Evolutionary conservation across 352 stramenopile species (phyloP), one percentile per base, ranked within the genome.

Genomic region (Phytophthora pinifolia): DNA sequence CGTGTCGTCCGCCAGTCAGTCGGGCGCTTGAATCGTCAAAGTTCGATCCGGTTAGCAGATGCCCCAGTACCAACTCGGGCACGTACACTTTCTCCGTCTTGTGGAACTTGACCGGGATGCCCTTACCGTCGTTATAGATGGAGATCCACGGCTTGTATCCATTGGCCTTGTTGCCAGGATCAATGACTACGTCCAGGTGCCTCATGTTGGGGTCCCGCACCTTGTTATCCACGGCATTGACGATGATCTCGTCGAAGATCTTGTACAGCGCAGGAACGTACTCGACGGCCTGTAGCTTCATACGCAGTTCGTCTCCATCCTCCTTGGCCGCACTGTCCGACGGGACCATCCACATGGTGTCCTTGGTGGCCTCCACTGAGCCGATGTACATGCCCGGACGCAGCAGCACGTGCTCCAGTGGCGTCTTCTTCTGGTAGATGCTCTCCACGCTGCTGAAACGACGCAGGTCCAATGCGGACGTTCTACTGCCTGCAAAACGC

Each of bases 211-310:
- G 68, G 56, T 96, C 86, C 14, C 86, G 83, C 13, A 89, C 79
- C 59, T 94, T 97, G 74, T 97, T 97, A 73, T 98, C 94, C 83
- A 99, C 98, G 5, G 92, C 94, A 67, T 99, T 99, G 15, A 99
- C 96, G 34, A 99, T 90, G 72, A 99, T 99, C 79, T 99, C 97
- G 70, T 99, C 96, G 62, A 99, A 99, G 64, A 99, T 99, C 72
- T 99, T 99, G 88, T 97, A 99, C 39, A 99, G 74, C 32, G 86
- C 86, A 7, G 83, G 81, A 10, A 92, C 79, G 46, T 88, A 94
- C 65, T 92, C 79, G 14, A 96, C 79, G 13, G 66, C 56, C 32
- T 88, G 74, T 44, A 89, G 83, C 46, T 79, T 79, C 83, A 94
- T 93, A 42, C 67, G 61, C 33, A 74, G 54, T 49, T 33, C 49